phyloP scores from a whole-genome alignment of 345 rosid genomes.

The Carallia pectinifolia region DNA sequence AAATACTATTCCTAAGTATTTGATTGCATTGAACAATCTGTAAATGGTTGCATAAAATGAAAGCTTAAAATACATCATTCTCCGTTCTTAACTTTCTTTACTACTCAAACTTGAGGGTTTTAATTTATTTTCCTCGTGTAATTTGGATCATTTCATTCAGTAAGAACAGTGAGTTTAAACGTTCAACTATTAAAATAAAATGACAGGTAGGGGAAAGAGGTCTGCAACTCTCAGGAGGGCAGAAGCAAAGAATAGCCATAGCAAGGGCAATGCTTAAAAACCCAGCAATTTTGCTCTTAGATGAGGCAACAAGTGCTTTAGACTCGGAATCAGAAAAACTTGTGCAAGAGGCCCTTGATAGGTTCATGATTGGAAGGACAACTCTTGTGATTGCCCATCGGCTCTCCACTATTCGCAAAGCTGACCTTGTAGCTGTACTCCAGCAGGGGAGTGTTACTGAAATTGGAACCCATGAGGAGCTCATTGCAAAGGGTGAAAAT shows the following conservation, averaged over 20 bases:
- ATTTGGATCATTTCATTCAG: not conserved
- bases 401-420: slow-evolving; percentile 94
- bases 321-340: slow-evolving; percentile 97
- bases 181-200: slow-evolving; percentile 13
- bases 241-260: slow-evolving; percentile 94
- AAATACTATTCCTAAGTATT: too few species aligned
- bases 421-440: slow-evolving; percentile 93
- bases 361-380: slow-evolving; percentile 98
- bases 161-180: not conserved
- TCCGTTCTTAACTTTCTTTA: too few species aligned
- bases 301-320: slow-evolving; percentile 95
- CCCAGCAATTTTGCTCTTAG: slow-evolving; percentile 85
- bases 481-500: slow-evolving; percentile 80
- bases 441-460: slow-evolving; percentile 95
- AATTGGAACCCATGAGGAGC: slow-evolving; percentile 91
- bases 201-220: slow-evolving; percentile 99
- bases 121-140: not conserved
- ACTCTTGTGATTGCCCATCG: slow-evolving; percentile 96
- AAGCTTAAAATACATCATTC: too few species aligned
- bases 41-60: too few species aligned
- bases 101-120: not conserved
- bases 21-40: too few species aligned
- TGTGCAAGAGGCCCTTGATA: slow-evolving; percentile 94
- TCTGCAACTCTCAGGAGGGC: slow-evolving; percentile 94
- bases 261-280: slow-evolving; percentile 98